Conservation (phyloP, 2,329 filamentous ascomycete species). For the Ilyonectria robusta region DNA sequence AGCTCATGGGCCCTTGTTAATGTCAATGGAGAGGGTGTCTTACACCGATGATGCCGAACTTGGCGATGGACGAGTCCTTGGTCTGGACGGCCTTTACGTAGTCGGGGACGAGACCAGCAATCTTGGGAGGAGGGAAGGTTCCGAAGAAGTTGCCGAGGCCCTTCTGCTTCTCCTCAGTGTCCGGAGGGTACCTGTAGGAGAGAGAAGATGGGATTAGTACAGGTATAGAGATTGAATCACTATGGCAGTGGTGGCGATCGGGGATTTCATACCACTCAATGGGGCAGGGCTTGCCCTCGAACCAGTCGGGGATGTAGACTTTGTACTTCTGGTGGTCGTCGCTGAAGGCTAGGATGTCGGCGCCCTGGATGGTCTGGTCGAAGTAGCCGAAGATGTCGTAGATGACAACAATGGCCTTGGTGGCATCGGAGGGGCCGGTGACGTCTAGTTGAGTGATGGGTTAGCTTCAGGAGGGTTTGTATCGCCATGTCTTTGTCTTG, state of each 20-base stretch:
- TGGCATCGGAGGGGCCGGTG: conserved; percentile 62
- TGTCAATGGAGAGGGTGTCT: conserved; percentile 41
- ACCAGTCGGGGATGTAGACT: conserved; percentile 94
- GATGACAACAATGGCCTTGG: conserved; percentile 73
- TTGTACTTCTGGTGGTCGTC: conserved; percentile 78
- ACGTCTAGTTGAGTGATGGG: conserved; percentile 59
- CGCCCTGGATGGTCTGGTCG: conserved; percentile 78
- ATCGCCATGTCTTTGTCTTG: not conserved
- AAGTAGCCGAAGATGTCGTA: conserved; percentile 81
- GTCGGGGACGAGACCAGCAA: conserved; percentile 66
- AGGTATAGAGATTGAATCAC: not conserved
- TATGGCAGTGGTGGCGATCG: not conserved
- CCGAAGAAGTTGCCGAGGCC: conserved; percentile 71
- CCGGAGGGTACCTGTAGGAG: conserved; percentile 68
- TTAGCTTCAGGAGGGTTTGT: conserved; percentile 17
- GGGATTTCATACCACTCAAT: conserved; percentile 61
- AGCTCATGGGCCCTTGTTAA: not conserved
- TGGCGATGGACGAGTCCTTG: conserved; percentile 68
- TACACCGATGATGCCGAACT: conserved; percentile 74
- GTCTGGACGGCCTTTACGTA: conserved; percentile 67
- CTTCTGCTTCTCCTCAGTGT: conserved; percentile 75
- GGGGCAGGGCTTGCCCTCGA: conserved; percentile 78
- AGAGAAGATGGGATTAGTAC: not conserved
- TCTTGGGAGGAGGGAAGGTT: conserved; percentile 62
- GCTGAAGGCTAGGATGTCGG: conserved; percentile 73